These are phyloP conservation scores for Phytophthora colocasiae DNA, from an alignment of 352 stramenopile species.

Conservation along the genomic window DNA sequence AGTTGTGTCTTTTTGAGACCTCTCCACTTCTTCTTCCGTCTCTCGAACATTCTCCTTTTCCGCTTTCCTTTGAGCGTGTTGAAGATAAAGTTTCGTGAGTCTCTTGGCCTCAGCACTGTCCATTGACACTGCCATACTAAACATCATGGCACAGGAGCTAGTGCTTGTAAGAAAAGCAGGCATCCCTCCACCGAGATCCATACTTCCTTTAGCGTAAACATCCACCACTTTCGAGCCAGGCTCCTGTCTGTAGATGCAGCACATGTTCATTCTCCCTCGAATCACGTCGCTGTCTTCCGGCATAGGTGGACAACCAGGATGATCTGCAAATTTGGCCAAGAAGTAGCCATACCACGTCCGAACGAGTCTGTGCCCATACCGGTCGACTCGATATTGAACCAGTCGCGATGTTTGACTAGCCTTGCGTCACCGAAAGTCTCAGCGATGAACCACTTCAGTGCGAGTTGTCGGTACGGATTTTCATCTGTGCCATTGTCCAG, in stretches of 20 bases:
- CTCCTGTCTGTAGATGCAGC: conserved; percentile 64
- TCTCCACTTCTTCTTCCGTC: background rate
- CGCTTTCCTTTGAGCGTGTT: conserved; percentile 12
- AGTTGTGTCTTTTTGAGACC: conserved; percentile 20
- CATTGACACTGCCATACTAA: conserved; percentile 32
- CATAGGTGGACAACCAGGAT: conserved; percentile 50
- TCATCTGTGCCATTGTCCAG: conserved; percentile 44
- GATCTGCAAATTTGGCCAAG: conserved; percentile 43
- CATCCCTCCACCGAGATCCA: conserved; percentile 52
- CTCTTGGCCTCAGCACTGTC: conserved; percentile 42
- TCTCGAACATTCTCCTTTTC: background rate
- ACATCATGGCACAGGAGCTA: conserved; percentile 36
- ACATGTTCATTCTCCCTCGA: conserved; percentile 63
- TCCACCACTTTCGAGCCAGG: conserved; percentile 41
- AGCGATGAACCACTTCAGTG: conserved; percentile 61
- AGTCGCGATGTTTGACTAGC: conserved; percentile 66
- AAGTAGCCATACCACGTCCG: conserved; percentile 62
- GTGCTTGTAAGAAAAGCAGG: conserved; percentile 25
- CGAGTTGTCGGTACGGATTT: conserved; percentile 55
- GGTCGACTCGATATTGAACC: conserved; percentile 66
- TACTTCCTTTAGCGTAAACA: conserved; percentile 52
- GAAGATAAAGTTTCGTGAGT: conserved; percentile 38
- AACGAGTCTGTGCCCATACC: conserved; percentile 44
- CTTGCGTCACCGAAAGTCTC: conserved; percentile 44
- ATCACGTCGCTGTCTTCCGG: conserved; percentile 38